Conservation (phyloP, 2,329 filamentous ascomycete genomes). For the Xenoacremonium recifei region DNA sequence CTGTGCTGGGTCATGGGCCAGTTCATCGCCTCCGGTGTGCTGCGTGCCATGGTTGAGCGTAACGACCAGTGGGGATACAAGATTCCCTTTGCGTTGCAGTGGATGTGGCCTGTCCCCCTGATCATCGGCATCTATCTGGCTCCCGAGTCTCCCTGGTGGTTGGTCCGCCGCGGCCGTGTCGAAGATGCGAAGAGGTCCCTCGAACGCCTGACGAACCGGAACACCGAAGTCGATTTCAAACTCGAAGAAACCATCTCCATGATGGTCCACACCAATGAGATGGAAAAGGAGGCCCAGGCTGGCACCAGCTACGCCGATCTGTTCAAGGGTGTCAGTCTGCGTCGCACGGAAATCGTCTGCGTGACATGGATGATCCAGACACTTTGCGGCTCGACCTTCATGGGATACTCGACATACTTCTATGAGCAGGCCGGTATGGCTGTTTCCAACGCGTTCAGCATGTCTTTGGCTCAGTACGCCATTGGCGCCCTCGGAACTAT, state of each 20-base stretch:
- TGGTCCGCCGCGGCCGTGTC: slow-evolving; percentile 6
- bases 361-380: slow-evolving; percentile 35
- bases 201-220: background rate
- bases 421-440: slow-evolving; percentile 39
- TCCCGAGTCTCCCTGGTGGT: slow-evolving; percentile 28
- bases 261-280: slow-evolving; percentile 13
- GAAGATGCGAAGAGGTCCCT: background rate
- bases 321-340: slow-evolving; percentile 44
- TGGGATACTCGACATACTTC: slow-evolving; percentile 41
- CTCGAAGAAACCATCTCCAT: slow-evolving; percentile 12
- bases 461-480: slow-evolving; percentile 31
- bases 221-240: slow-evolving; percentile 4
- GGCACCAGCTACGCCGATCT: slow-evolving; percentile 36
- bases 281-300: slow-evolving; percentile 8
- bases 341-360: slow-evolving; percentile 40
- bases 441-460: slow-evolving; percentile 32
- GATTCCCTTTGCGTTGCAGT: slow-evolving; percentile 33
- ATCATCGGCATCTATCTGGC: slow-evolving; percentile 18
- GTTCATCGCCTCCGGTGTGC: slow-evolving; percentile 32
- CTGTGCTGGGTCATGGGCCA: slow-evolving; percentile 35
- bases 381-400: slow-evolving; percentile 32
- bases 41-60: slow-evolving; percentile 27
- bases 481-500: slow-evolving; percentile 39
- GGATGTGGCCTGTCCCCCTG: slow-evolving; percentile 24
- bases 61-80: slow-evolving; percentile 29